Conservation (phyloP, 768 basidiomycete genomes). For the Rhizopogon vulgaris region DNA sequence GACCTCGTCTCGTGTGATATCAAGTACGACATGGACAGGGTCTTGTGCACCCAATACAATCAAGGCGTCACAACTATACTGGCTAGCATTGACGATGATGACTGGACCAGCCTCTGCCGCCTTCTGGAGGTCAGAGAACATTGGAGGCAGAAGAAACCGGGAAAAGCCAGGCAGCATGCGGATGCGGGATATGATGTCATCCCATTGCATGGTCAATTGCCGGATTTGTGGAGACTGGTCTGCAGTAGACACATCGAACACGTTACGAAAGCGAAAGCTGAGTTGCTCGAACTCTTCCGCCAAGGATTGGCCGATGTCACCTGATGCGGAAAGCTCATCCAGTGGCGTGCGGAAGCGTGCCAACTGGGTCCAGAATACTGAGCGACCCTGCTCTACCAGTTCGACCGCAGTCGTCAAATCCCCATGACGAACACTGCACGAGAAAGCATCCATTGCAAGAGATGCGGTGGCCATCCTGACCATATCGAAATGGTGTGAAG, state of each 20-base stretch:
- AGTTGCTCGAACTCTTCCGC: constrained; percentile 21
- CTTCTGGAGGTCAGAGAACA: constrained; percentile 1
- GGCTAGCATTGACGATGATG: constrained; percentile 9
- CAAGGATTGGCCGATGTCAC: constrained; percentile 10
- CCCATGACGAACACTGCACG: constrained; percentile 15
- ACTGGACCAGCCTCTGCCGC: constrained; percentile 12
- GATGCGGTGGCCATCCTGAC: neutral
- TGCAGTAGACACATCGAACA: neutral
- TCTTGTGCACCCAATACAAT: constrained; percentile 5
- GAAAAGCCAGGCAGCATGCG: constrained; percentile 8
- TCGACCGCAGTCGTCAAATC: constrained; percentile 22
- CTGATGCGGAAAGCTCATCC: constrained; percentile 12
- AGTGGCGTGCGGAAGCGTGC: constrained; percentile 20
- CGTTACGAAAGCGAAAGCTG: constrained; percentile 2
- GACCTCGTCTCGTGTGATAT: constrained; percentile 1
- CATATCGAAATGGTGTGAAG: neutral
- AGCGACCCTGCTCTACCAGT: constrained; percentile 26
- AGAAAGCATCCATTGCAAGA: constrained; percentile 15
- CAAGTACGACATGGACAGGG: constrained; percentile 5
- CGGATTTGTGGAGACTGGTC: neutral
- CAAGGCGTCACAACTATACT: constrained; percentile 10
- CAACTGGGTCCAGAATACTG: constrained; percentile 23
- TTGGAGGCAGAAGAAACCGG: constrained; percentile 5
- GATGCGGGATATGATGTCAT: constrained; percentile 6
- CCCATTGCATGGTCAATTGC: constrained; percentile 2